Conservation (phyloP, 805 yeast species). For the Yamadazyma insecticola region DNA sequence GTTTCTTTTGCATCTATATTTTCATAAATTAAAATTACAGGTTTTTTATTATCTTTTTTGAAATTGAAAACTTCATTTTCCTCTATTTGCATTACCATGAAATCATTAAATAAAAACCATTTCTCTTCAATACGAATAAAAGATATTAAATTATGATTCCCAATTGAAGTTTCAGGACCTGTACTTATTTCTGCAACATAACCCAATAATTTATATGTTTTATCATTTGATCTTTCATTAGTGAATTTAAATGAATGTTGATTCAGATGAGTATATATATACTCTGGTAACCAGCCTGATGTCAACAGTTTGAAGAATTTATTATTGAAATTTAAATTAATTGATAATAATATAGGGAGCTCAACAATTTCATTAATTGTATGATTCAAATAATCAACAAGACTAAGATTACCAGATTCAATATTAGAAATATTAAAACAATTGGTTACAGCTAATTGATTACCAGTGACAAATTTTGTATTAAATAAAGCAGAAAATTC, state of each 20-base stretch:
- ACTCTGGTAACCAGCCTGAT: slow-evolving; percentile 7
- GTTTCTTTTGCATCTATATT: slow-evolving; percentile 33
- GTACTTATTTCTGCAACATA: slow-evolving; percentile 64
- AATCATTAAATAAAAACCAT: slow-evolving; percentile 92
- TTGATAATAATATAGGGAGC: slow-evolving; percentile 56
- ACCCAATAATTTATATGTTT: slow-evolving; percentile 61
- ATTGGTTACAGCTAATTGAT: slow-evolving; percentile 28
- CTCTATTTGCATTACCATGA: slow-evolving; percentile 70
- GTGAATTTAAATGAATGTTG: slow-evolving; percentile 4
- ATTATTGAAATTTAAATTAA: slow-evolving; percentile 53
- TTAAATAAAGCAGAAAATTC: slow-evolving; percentile 7
- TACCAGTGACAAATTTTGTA: slow-evolving; percentile 4
- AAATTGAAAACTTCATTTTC: slow-evolving; percentile 77
- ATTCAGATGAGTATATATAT: slow-evolving; percentile 4
- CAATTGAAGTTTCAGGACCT: slow-evolving; percentile 30
- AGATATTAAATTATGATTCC: slow-evolving; percentile 58
- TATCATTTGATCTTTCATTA: slow-evolving; percentile 16
- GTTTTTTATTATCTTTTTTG: slow-evolving; percentile 76
- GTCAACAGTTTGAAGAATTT: slow-evolving; percentile 40
- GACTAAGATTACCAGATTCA: background rate
- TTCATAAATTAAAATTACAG: slow-evolving; percentile 67
- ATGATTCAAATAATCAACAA: slow-evolving; percentile 7
- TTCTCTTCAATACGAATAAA: slow-evolving; percentile 44
- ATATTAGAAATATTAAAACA: slow-evolving; percentile 5
- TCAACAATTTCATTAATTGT: slow-evolving; percentile 5